These are phyloP conservation scores for Dendrobium catenatum DNA, from an alignment of 106 monocot genomes.

Conservation along the genomic window DNA sequence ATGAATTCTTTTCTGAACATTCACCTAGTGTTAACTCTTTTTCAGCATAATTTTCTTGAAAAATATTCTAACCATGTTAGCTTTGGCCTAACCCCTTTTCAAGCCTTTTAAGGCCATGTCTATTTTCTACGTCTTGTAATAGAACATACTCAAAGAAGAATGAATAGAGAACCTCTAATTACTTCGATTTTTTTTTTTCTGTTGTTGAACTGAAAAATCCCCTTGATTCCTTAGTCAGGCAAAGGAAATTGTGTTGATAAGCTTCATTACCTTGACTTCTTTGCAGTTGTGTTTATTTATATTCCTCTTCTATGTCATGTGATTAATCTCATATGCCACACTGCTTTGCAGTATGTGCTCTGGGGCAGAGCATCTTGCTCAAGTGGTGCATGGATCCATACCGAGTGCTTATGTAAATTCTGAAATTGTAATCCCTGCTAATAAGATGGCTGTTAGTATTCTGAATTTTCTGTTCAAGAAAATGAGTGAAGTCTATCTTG, in stretches of 20 bases:
- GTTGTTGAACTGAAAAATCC: not conserved
- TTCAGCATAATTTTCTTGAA: not conserved
- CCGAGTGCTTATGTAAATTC: constrained; percentile 46
- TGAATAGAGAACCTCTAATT: not conserved
- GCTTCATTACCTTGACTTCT: not conserved
- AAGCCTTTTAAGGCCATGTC: not conserved
- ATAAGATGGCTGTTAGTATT: constrained; percentile 62
- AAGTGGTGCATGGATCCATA: constrained; percentile 54
- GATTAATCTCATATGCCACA: constrained; percentile 2
- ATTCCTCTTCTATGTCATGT: not conserved
- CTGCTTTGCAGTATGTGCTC: constrained; percentile 57
- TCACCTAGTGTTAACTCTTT: not conserved
- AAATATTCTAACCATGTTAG: not conserved
- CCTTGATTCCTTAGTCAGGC: not conserved
- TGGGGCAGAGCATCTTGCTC: constrained; percentile 67
- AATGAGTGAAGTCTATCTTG: constrained; percentile 70
- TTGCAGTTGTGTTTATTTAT: not conserved
- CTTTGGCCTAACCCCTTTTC: not conserved
- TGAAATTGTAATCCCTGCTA: constrained; percentile 22
- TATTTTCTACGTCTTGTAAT: not conserved
- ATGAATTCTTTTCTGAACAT: not conserved
- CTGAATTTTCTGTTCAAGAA: constrained; percentile 70
- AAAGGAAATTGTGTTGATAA: not conserved
- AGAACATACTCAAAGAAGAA: not conserved
- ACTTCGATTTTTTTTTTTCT: not conserved